A percentile compares a stretch with the other conserved stretches of the same genome.
Evolutionary conservation across 495 filamentous ascomycete species (phyloP).

Genomic region (Penicillium manginii): DNA sequence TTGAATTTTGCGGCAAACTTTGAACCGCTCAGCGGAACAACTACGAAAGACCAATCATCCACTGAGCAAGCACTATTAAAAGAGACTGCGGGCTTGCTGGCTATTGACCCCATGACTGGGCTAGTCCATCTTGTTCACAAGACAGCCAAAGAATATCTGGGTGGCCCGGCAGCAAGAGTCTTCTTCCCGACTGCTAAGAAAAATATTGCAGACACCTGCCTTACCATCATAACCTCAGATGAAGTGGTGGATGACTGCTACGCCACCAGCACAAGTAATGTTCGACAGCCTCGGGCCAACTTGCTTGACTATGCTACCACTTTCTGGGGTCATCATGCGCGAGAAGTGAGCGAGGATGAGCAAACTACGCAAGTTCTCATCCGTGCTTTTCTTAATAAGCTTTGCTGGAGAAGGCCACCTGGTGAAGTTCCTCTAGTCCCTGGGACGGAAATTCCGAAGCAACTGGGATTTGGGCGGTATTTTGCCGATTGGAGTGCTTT

Average conservation of each 20-base stretch:
- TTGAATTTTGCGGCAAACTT: constrained; percentile 23
- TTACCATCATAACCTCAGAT: constrained; percentile 31
- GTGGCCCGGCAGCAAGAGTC: constrained; percentile 31
- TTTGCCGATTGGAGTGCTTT: constrained; percentile 15
- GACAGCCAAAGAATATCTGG: constrained; percentile 40
- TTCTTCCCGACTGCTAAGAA: constrained; percentile 38
- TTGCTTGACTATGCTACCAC: constrained; percentile 34
- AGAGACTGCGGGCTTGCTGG: constrained; percentile 28
- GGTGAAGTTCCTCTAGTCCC: constrained; percentile 24
- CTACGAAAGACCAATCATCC: constrained; percentile 5
- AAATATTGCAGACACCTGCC: constrained; percentile 37
- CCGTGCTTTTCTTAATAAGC: constrained; percentile 39
- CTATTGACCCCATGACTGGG: constrained; percentile 27
- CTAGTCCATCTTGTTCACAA: constrained; percentile 36
- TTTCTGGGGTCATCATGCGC: constrained; percentile 39
- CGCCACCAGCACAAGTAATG: constrained; percentile 9
- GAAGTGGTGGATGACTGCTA: constrained; percentile 44
- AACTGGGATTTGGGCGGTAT: constrained; percentile 27
- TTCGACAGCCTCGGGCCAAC: constrained; percentile 9
- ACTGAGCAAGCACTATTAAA: constrained; percentile 23
- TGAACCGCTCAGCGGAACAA: not conserved
- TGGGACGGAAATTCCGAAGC: constrained; percentile 28
- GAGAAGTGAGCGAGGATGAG: constrained; percentile 34
- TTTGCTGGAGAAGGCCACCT: constrained; percentile 38
- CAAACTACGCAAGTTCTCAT: constrained; percentile 37